phyloP scores from a whole-genome alignment of 257 asterid species.

The Cynanchum wilfordii region DNA sequence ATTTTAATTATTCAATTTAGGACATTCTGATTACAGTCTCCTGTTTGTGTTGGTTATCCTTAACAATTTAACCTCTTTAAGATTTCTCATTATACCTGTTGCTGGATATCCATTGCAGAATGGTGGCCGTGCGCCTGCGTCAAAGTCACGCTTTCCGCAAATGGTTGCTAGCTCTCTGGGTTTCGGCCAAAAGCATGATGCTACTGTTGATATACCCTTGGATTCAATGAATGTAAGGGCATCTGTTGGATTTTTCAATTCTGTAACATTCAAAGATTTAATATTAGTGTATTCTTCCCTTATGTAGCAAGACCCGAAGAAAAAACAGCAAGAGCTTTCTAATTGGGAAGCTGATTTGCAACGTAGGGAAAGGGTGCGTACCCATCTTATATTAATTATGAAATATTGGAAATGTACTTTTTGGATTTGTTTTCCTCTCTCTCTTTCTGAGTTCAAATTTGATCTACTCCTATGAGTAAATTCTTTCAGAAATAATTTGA shows the following conservation, averaged over 20 bases:
- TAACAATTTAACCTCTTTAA: background rate
- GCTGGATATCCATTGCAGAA: conserved; percentile 46
- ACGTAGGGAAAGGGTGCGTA: conserved; percentile 82
- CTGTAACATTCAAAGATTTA: conserved; percentile 5
- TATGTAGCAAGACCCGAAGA: conserved; percentile 58
- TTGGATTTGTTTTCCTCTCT: too few species aligned
- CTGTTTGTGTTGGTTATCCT: background rate
- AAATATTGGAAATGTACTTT: background rate
- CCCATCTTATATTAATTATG: background rate
- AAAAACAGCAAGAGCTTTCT: conserved; percentile 73
- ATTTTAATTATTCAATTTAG: background rate
- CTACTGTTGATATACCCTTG: conserved; percentile 88
- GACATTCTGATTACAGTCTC: background rate
- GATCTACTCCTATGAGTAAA: background rate
- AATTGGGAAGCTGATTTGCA: conserved; percentile 83
- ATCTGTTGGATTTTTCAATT: conserved; percentile 4
- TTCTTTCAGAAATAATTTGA: background rate
- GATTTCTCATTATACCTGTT: background rate
- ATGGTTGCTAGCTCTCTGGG: conserved; percentile 82
- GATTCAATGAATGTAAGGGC: conserved; percentile 64
- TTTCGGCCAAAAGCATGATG: conserved; percentile 93
- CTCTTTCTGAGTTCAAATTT: background rate
- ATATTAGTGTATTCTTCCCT: conserved; percentile 16
- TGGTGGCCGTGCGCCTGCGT: conserved; percentile 46
- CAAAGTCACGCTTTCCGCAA: conserved; percentile 77